phyloP scores from a whole-genome alignment of 257 asterid genomes.

The Parsonsia alboflavescens region DNA sequence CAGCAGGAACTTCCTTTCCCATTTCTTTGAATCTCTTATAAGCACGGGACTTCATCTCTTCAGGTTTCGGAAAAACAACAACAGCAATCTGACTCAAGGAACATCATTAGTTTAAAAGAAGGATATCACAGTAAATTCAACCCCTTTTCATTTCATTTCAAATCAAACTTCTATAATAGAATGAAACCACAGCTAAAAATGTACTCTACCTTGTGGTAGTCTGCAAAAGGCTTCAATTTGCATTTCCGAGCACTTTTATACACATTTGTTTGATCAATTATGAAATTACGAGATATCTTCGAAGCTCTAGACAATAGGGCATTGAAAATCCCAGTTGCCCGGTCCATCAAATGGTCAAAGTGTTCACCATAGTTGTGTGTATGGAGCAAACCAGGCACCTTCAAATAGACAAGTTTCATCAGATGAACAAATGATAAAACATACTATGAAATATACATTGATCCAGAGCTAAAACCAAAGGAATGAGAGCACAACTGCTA shows the following conservation, averaged over 20 bases:
- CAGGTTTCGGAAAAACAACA: constrained; percentile 46
- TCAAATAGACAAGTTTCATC: constrained; percentile 10
- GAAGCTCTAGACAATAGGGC: constrained; percentile 57
- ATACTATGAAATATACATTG: neutral
- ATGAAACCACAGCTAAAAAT: neutral
- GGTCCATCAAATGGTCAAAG: constrained; percentile 43
- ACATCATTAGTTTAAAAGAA: neutral
- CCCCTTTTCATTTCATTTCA: neutral
- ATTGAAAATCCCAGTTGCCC: constrained; percentile 49
- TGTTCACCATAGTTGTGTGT: constrained; percentile 33
- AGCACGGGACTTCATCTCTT: constrained; percentile 43
- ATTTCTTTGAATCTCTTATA: constrained; percentile 40
- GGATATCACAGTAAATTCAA: neutral
- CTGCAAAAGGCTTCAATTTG: constrained; percentile 48
- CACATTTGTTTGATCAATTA: constrained; percentile 58
- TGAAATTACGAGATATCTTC: constrained; percentile 47
- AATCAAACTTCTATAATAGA: neutral
- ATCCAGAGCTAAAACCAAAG: neutral
- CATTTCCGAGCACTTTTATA: constrained; percentile 50
- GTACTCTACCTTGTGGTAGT: constrained; percentile 37
- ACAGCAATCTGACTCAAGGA: constrained; percentile 46
- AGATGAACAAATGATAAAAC: neutral
- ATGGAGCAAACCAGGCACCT: constrained; percentile 51
- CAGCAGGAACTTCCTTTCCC: constrained; percentile 50
- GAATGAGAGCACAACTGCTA: neutral